Percentiles rank a stretch among this genome's conserved stretches.
phyloP scores from a whole-genome alignment of 768 basidiomycete genomes.

The Coprinopsis sp. region DNA sequence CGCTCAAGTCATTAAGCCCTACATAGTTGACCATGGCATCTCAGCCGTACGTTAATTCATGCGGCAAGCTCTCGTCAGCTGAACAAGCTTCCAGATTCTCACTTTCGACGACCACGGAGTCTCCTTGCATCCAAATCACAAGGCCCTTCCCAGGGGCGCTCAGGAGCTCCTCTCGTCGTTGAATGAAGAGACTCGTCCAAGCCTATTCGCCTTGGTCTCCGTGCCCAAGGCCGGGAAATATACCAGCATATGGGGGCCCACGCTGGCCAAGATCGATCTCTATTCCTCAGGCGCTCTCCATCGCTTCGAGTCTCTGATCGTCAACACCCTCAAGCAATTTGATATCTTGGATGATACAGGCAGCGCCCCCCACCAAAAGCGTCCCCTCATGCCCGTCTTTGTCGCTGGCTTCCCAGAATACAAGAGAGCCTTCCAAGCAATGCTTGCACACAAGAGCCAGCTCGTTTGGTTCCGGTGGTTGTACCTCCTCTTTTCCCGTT shows the following conservation, averaged over 20 bases:
- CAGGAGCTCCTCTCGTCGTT: slow-evolving; percentile 34
- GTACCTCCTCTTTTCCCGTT: slow-evolving; percentile 73
- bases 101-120: slow-evolving; percentile 79
- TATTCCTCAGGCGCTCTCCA: slow-evolving; percentile 21
- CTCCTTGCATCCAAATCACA: slow-evolving; percentile 86
- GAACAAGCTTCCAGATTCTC: slow-evolving; percentile 56
- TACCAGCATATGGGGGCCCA: slow-evolving; percentile 45
- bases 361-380: slow-evolving; percentile 11
- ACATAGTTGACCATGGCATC: slow-evolving; percentile 55
- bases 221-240: slow-evolving; percentile 59
- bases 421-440: slow-evolving; percentile 54
- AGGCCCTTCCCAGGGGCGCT: slow-evolving; percentile 58
- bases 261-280: slow-evolving; percentile 46
- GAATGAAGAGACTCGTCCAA: slow-evolving; percentile 23
- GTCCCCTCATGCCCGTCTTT: slow-evolving; percentile 36
- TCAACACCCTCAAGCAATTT: slow-evolving; percentile 9
- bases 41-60: slow-evolving; percentile 46
- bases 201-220: slow-evolving; percentile 58
- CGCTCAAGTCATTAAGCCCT: slow-evolving; percentile 52
- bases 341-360: slow-evolving; percentile 5
- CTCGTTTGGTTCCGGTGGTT: slow-evolving; percentile 88
- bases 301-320: slow-evolving; percentile 18
- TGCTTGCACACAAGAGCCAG: slow-evolving; percentile 71
- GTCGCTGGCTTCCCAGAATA: slow-evolving; percentile 58
- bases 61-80: not conserved